Evolutionary conservation across 768 basidiomycete species (phyloP), one percentile per base, ranked within the genome.

Genomic region (Agaricus sinodeliciosus): DNA sequence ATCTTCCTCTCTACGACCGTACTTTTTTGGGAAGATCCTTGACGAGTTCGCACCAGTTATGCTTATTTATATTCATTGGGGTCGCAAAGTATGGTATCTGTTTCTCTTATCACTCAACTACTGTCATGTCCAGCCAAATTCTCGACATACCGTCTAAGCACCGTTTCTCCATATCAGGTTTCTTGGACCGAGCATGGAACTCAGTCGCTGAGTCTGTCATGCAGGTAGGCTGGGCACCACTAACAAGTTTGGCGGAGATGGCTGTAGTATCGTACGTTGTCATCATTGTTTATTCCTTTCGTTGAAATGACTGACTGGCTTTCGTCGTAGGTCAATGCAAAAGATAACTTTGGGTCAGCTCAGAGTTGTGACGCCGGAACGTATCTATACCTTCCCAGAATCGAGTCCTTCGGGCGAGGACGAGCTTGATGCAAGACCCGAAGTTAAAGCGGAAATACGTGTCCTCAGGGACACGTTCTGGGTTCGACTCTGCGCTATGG

Each of bases 381-480:
- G 72, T 42, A 72, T 74, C 39, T 78, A 79, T 57, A 59, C 61
- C 13, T 80, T 80, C 55, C 77, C 76, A 0, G 49, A 64, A 13
- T 51, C 36, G 22, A 3, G 16, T 22, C 9, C 62, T 31, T 46
- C 60, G 27, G 51, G 55, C 36, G 51, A 54, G 34, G 53, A 50
- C 28, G 26, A 58, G 39, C 6, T 8, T 11, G 58, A 64, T 25
- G 55, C 58, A n/a, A 39, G 57, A 3, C 57, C 59, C 0, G 61
- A 62, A 6, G 58, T 64, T 44, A 70, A 67, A 57, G 77, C 75
- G 9, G 75, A 77, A 59, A 57, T 81, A 18, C 66, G 73, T 22
- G 77, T 83, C 37, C 58, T 72, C 3, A 75, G 71, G 55, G 76
- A 81, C 57, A 64, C 69, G 9, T 84, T 85, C 60, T 84, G 82